These are phyloP conservation scores for Aspergillus sparsus DNA, from an alignment of 495 filamentous ascomycete genomes.

Conservation along the genomic window DNA sequence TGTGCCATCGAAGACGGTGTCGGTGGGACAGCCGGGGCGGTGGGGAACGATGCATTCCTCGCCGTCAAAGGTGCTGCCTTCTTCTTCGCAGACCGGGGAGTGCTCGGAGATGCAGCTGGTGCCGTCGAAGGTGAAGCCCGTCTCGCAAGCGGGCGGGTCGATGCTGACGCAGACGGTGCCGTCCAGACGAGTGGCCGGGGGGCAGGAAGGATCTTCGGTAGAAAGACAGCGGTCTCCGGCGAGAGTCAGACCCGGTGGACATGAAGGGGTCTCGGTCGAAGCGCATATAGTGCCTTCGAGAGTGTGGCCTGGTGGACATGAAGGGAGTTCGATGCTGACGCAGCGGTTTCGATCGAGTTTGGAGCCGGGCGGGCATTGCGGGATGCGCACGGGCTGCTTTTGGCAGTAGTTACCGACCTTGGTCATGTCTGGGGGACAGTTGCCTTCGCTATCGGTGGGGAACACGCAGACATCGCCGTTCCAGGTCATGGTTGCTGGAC, in stretches of 20 bases:
- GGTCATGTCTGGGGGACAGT: constrained; percentile 10
- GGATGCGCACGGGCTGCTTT: constrained; percentile 7
- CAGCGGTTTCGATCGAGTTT: constrained; percentile 11
- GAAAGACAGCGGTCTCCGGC: constrained; percentile 11
- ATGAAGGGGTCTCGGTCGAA: background rate
- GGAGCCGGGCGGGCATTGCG: constrained; percentile 9
- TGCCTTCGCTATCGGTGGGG: background rate
- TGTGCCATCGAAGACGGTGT: too few relatives aligned
- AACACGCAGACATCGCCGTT: constrained; percentile 10
- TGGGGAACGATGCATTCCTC: too few relatives aligned
- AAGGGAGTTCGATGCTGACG: background rate
- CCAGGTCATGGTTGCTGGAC: constrained; percentile 5
- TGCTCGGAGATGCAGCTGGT: constrained; percentile 5
- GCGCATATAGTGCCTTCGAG: constrained; percentile 6
- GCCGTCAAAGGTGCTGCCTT: too few relatives aligned
- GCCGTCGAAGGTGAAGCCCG: constrained; percentile 13
- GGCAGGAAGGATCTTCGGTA: constrained; percentile 4
- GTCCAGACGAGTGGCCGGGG: constrained; percentile 1
- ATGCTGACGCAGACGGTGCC: constrained; percentile 8
- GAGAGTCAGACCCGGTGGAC: constrained; percentile 6
- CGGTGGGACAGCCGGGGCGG: too few relatives aligned
- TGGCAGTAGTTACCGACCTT: constrained; percentile 9
- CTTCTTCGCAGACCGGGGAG: background rate
- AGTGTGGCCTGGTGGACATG: constrained; percentile 7
- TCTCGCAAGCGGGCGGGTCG: constrained; percentile 7